A percentile compares a stretch with the other conserved stretches of the same genome.
These are phyloP conservation scores for Coemansia sp. DNA, from an alignment of 192 early-diverging fungal genomes.

Conservation along the genomic window DNA sequence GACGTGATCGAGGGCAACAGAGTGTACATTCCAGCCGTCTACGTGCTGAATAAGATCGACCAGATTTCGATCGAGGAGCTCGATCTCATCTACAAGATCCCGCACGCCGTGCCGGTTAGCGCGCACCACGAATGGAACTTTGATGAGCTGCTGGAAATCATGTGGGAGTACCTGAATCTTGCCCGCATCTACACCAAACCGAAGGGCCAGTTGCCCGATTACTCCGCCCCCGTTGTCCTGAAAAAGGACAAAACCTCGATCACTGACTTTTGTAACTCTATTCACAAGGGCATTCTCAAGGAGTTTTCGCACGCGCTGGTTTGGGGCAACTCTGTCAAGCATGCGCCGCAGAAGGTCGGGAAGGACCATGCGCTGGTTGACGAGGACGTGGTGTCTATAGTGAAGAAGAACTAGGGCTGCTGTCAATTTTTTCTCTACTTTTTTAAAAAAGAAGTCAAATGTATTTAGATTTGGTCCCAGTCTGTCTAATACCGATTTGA, in stretches of 20 bases:
- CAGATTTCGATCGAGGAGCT: constrained; percentile 96
- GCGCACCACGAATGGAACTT: constrained; percentile 93
- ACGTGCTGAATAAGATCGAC: constrained; percentile 99
- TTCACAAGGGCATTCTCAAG: constrained; percentile 90
- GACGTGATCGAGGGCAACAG: constrained; percentile 95
- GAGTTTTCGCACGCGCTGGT: constrained; percentile 94
- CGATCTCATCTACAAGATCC: constrained; percentile 96
- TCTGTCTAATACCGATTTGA: too few species aligned
- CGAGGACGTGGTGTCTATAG: constrained; percentile 96
- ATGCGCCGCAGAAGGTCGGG: constrained; percentile 98
- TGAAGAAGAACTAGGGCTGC: constrained; percentile 56
- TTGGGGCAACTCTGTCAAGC: constrained; percentile 95
- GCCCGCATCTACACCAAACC: constrained; percentile 89
- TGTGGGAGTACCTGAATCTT: constrained; percentile 77
- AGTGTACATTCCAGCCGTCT: constrained; percentile 94
- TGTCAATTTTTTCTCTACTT: background rate
- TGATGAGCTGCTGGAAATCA: constrained; percentile 89
- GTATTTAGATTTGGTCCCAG: too few species aligned
- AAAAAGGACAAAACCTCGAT: constrained; percentile 66
- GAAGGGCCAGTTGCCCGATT: constrained; percentile 95
- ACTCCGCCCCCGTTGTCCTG: constrained; percentile 89
- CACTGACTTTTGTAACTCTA: constrained; percentile 94
- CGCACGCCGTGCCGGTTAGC: constrained; percentile 84
- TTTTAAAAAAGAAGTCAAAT: background rate
- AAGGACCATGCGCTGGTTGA: constrained; percentile 87